Evolutionary conservation across 192 early-diverging fungal genomes (phyloP), one percentile per base, ranked within the genome.

Genomic region (Kickxella alabastrina): DNA sequence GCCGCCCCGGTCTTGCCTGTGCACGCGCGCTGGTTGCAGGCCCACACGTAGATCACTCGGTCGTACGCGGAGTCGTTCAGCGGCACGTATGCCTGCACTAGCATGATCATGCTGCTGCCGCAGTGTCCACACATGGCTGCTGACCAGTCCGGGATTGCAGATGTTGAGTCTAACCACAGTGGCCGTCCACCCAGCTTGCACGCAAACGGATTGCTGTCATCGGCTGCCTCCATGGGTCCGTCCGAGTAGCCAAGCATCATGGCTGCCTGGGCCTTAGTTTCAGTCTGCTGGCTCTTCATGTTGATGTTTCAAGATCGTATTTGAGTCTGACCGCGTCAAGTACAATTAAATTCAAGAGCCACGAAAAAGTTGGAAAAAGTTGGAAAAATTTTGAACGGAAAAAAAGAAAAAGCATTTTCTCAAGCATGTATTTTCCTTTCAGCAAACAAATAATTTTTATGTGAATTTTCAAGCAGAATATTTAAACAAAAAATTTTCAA

Each of bases 21-120:
- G 62, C 92, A 93, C n/a, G 60, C 50, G 18, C 83, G 76, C 23
- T 76, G 78, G 46, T 87, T 90, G 68, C 92, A 93, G 15, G 77
- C 86, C 82, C 86, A 87, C 2, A 92, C 68, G 65, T 93, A 93
- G 13, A 90, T 65, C 0, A 85, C 81, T 19, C 92, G 75, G 48
- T 90, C 86, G 57, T 80, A 88, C 21, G 80, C 49, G 12, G 85
- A 86, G 25, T 78, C 78, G 7, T 80, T 77, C 27, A 91, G 67
- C 14, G 90, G 89, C 13, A 80, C 89, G 59, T 87, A 85, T 13
- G 82, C 70, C 64, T 93, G 92, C 7, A 83, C 62, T 5, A 93
- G 54, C 18, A 91, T 59, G 31, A 80, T 75, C 80, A 93, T 84
- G 0, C 62, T 63, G 14, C 59, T 53, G 6, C 56, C 59, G 59